Evolutionary conservation across 169 alveolate species (phyloP), one percentile per base, ranked within the genome.

Genomic region (Plasmodium fragile): DNA sequence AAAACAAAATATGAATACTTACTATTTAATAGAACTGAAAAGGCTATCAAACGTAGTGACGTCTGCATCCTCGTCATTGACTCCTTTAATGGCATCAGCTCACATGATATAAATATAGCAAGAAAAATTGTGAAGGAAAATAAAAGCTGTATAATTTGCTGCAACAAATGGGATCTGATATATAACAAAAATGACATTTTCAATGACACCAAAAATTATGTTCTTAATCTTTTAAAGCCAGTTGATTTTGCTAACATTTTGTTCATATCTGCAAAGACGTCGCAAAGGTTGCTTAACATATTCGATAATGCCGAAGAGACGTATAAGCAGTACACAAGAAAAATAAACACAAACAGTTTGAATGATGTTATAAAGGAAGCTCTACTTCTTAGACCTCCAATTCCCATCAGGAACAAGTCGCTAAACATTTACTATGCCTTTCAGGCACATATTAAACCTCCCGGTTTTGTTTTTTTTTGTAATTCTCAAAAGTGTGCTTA

Each of bases 151-250:
- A 92, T 96, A 55, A 95, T 96, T 70, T 95, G 96, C 72, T 96
- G 97, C 85, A 96, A 96, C 92, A 96, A 96, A 92, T 96, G 97
- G 97, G 97, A 96, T 82, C 92, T 96, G 25, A 91, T 96, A 52
- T 69, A 89, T 89, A 95, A 95, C 90, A 96, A 96, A 89, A 92
- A 92, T 83, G 96, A 93, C 41, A 96, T 96, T 22, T 89, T 95
- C 18, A 93, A 94, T 39, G 95, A 95, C 78, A 92, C 95, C 78
- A 96, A 96, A 59, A 94, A 92, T 59, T 96, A 96, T 65, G 96
- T 96, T 18, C 94, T 92, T 77, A 96, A 96, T 49, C 95, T 93
- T 75, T 71, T 96, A 32, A 92, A 96, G 82, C 94, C 95, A 81
- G 81, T 96, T 59, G 92, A 87, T 75, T 96, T 93, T 92, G 95